Conservation (phyloP, 805 yeast genomes). For the Metschnikowia lachancei region DNA sequence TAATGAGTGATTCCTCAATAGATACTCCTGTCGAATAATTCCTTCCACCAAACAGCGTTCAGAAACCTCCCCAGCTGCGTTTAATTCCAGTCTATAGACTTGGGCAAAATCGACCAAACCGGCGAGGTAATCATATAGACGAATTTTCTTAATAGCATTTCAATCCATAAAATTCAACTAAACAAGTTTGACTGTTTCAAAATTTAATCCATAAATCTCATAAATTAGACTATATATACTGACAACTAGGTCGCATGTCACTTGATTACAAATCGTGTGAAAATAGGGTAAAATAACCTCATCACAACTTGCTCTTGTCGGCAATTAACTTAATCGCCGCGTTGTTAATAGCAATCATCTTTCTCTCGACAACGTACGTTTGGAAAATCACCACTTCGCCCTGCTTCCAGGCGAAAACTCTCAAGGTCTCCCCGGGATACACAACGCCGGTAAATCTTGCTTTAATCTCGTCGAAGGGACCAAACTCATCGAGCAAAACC, state of each 20-base stretch:
- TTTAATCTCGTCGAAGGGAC: slow-evolving; percentile 79
- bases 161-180: neutral
- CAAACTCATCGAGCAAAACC: slow-evolving; percentile 73
- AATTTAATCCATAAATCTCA: neutral
- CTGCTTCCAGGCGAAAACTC: slow-evolving; percentile 80
- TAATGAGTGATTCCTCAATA: neutral
- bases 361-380: slow-evolving; percentile 75
- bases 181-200: neutral
- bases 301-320: slow-evolving; percentile 41
- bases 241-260: neutral
- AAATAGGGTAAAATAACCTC: slow-evolving; percentile 5
- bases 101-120: neutral
- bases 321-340: slow-evolving; percentile 70
- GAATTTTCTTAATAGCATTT: too few relatives aligned
- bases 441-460: slow-evolving; percentile 89
- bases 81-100: neutral
- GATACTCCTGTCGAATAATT: slow-evolving; percentile 6
- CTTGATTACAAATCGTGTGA: neutral
- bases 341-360: slow-evolving; percentile 73
- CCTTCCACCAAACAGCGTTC: neutral
- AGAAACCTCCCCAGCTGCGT: neutral
- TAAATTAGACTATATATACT: neutral
- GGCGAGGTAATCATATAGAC: too few relatives aligned
- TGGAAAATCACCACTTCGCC: slow-evolving; percentile 74
- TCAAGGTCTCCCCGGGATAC: slow-evolving; percentile 89